Conservation (phyloP, 768 basidiomycete species). For the Auricularia cornea region DNA sequence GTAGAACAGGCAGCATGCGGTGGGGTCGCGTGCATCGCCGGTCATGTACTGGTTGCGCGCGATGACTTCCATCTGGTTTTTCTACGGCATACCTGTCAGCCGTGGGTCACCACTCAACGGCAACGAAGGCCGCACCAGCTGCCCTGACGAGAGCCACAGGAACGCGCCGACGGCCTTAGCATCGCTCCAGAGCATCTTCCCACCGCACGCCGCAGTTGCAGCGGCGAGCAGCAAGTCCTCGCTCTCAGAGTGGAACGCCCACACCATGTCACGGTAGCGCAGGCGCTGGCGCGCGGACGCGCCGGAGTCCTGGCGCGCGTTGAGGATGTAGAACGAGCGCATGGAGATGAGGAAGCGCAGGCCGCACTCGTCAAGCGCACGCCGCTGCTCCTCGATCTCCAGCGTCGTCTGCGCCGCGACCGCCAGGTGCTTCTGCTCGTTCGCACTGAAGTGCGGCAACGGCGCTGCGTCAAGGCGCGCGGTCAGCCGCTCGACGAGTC, state of each 20-base stretch:
- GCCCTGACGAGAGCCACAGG: constrained; percentile 78
- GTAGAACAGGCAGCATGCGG: constrained; percentile 82
- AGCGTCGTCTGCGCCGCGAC: constrained; percentile 81
- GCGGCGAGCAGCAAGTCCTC: constrained; percentile 75
- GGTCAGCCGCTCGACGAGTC: constrained; percentile 52
- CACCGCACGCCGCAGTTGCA: constrained; percentile 62
- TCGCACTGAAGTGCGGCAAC: constrained; percentile 61
- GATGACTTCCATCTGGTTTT: constrained; percentile 72
- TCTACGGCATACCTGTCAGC: constrained; percentile 33
- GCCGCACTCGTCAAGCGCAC: constrained; percentile 88
- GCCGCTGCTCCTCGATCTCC: constrained; percentile 82
- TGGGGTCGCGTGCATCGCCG: constrained; percentile 81
- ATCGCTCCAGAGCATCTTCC: constrained; percentile 86
- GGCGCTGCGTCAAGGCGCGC: constrained; percentile 53
- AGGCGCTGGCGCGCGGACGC: constrained; percentile 53
- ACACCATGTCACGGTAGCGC: constrained; percentile 89
- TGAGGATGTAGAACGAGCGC: constrained; percentile 83
- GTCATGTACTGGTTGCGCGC: constrained; percentile 91
- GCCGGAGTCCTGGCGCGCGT: constrained; percentile 35
- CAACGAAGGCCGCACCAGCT: constrained; percentile 46
- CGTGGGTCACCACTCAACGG: not conserved
- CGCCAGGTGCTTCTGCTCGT: constrained; percentile 76
- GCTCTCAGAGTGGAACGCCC: constrained; percentile 94
- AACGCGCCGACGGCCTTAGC: constrained; percentile 80
- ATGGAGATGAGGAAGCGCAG: constrained; percentile 89